phyloP scores from a whole-genome alignment of 768 basidiomycete genomes.

The Boletellus ananas region DNA sequence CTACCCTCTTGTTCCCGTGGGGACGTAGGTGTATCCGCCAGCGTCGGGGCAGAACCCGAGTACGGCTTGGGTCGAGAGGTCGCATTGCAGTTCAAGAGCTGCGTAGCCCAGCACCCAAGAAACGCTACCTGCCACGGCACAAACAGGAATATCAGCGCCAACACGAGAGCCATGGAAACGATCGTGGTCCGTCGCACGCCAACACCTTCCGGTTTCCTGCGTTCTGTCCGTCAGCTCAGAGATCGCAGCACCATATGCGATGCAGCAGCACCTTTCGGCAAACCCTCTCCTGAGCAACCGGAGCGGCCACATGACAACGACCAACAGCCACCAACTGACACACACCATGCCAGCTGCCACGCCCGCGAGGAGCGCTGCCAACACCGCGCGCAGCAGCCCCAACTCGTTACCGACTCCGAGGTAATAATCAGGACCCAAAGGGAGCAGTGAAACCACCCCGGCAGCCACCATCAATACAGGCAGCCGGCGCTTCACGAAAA shows the following conservation, averaged over 20 bases:
- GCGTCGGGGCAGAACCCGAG: conserved; percentile 26
- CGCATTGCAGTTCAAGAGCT: conserved; percentile 60
- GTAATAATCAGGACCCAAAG: conserved; percentile 50
- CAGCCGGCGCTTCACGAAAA: conserved; percentile 39
- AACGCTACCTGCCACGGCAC: conserved; percentile 94
- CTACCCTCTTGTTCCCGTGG: conserved; percentile 1
- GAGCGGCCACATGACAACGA: conserved; percentile 44
- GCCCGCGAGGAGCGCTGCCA: conserved; percentile 58
- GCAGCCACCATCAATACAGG: conserved; percentile 43
- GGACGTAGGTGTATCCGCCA: conserved; percentile 24
- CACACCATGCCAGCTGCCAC: conserved; percentile 63
- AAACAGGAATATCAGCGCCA: conserved; percentile 63
- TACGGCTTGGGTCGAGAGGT: conserved; percentile 10
- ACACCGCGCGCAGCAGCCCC: conserved; percentile 28
- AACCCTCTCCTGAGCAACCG: conserved; percentile 14
- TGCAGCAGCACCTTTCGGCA: conserved; percentile 19
- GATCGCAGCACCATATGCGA: not conserved
- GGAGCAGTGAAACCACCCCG: conserved; percentile 48
- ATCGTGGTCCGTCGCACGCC: conserved; percentile 47
- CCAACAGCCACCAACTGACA: conserved; percentile 54
- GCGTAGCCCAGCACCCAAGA: conserved; percentile 78
- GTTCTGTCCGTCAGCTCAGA: not conserved
- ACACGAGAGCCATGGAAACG: conserved; percentile 57
- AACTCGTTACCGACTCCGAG: conserved; percentile 62
- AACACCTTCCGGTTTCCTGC: conserved; percentile 30